A percentile compares a stretch with the other conserved stretches of the same genome.
These are phyloP conservation scores for Oehlia diaphana DNA, from an alignment of 192 early-diverging fungal species.

Conservation along the genomic window DNA sequence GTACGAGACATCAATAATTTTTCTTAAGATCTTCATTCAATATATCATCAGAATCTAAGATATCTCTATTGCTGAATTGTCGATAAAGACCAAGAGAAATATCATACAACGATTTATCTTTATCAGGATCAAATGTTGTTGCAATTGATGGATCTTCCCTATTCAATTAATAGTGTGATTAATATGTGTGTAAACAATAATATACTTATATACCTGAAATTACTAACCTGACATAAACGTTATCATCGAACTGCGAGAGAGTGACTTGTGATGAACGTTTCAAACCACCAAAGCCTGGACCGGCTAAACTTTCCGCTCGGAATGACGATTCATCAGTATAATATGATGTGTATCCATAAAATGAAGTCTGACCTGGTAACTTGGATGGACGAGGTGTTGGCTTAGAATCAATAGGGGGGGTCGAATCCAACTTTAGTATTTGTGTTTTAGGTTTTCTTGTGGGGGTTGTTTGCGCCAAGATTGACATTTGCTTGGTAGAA, in stretches of 20 bases:
- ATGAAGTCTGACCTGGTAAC: neutral
- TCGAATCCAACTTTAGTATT: neutral
- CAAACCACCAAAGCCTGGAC: neutral
- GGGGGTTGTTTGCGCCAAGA: constrained; percentile 24
- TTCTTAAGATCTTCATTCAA: neutral
- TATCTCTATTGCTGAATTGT: constrained; percentile 3
- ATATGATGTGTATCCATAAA: neutral
- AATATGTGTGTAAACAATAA: neutral
- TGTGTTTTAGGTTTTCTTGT: constrained; percentile 5
- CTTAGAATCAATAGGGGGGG: neutral
- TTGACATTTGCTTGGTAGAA: neutral
- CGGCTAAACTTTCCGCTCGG: neutral
- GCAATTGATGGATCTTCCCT: constrained; percentile 18
- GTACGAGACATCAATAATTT: neutral
- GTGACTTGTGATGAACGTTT: constrained; percentile 21
- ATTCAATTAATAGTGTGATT: neutral
- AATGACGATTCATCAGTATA: neutral
- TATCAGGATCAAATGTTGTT: constrained; percentile 31
- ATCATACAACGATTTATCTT: constrained; percentile 21
- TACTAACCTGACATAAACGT: constrained; percentile 8
- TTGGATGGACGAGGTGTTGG: neutral
- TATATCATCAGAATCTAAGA: neutral
- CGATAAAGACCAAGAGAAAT: constrained; percentile 12
- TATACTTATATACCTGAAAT: neutral
- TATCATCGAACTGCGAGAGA: constrained; percentile 19